These are phyloP conservation scores for Pulveroboletus sp. DNA, from an alignment of 768 basidiomycete genomes.

Conservation along the genomic window DNA sequence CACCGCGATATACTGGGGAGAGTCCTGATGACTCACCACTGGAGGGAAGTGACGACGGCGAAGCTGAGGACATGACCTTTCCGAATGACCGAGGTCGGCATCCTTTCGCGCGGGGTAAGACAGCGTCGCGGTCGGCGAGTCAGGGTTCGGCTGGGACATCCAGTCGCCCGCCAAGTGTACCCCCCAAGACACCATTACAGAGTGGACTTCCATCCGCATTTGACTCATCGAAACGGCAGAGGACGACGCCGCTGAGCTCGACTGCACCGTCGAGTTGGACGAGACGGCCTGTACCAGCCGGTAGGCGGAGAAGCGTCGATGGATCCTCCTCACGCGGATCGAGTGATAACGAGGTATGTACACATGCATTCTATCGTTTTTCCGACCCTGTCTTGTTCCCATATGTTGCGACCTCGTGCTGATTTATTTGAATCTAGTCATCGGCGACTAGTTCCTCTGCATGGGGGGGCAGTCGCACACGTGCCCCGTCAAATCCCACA, in stretches of 20 bases:
- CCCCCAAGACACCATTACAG: constrained; percentile 46
- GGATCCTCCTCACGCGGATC: constrained; percentile 40
- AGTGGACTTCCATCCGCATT: constrained; percentile 52
- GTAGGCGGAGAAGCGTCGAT: constrained; percentile 69
- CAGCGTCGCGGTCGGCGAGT: constrained; percentile 53
- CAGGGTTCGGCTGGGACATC: constrained; percentile 44
- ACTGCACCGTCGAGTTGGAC: constrained; percentile 74
- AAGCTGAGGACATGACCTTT: constrained; percentile 32
- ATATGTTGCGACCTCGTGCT: constrained; percentile 3
- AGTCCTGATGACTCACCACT: constrained; percentile 33
- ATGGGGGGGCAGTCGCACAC: constrained; percentile 47
- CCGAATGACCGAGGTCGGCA: constrained; percentile 38
- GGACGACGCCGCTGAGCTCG: constrained; percentile 57
- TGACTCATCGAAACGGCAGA: constrained; percentile 64
- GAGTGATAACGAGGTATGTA: constrained; percentile 72
- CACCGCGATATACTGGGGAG: constrained; percentile 15
- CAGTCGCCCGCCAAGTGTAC: constrained; percentile 54
- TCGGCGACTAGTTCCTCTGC: constrained; percentile 36
- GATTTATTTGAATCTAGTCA: constrained; percentile 26
- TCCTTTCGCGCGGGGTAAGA: constrained; percentile 19
- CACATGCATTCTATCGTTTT: background rate
- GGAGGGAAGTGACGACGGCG: constrained; percentile 33
- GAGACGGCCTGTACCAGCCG: constrained; percentile 61
- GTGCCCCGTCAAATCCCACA: constrained; percentile 71
- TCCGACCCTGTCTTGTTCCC: background rate